Conservation (phyloP, 345 rosid species). For the Salix udensis region DNA sequence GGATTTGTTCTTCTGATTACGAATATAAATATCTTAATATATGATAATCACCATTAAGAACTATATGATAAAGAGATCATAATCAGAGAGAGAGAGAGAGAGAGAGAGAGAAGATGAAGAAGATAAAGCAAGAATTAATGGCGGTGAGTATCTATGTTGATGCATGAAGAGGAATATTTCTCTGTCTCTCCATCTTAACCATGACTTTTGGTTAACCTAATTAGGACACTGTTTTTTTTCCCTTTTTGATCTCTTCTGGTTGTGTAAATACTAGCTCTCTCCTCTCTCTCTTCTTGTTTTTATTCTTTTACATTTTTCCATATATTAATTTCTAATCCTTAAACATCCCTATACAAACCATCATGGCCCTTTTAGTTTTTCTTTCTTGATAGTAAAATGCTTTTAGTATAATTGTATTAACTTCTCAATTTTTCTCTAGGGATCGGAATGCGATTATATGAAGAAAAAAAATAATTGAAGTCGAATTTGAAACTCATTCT, state of each 20-base stretch:
- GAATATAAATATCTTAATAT: neutral
- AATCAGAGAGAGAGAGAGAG: neutral
- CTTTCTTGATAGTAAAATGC: neutral
- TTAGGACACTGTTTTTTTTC: constrained; percentile 9
- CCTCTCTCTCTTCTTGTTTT: neutral
- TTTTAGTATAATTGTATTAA: neutral
- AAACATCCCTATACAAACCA: neutral
- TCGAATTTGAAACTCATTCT: neutral
- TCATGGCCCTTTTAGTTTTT: constrained; percentile 2
- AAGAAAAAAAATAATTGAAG: neutral
- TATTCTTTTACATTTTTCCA: neutral
- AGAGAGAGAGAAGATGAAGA: neutral
- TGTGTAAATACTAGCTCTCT: constrained; percentile 31
- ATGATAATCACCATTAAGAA: neutral
- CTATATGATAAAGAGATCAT: neutral
- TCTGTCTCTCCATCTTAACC: constrained; percentile 29
- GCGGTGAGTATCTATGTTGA: constrained; percentile 19
- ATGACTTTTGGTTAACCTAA: constrained; percentile 24
- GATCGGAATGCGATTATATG: neutral
- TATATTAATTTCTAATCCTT: neutral
- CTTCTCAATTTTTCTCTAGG: neutral
- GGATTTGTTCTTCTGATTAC: constrained; percentile 87
- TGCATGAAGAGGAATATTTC: constrained; percentile 33
- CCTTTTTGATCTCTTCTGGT: constrained; percentile 6
- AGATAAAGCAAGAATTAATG: neutral